A percentile compares a stretch with the other conserved stretches of the same genome.
Evolutionary conservation across 2,329 filamentous ascomycete species (phyloP).

Genomic region (Apiospora rasikravindrae): DNA sequence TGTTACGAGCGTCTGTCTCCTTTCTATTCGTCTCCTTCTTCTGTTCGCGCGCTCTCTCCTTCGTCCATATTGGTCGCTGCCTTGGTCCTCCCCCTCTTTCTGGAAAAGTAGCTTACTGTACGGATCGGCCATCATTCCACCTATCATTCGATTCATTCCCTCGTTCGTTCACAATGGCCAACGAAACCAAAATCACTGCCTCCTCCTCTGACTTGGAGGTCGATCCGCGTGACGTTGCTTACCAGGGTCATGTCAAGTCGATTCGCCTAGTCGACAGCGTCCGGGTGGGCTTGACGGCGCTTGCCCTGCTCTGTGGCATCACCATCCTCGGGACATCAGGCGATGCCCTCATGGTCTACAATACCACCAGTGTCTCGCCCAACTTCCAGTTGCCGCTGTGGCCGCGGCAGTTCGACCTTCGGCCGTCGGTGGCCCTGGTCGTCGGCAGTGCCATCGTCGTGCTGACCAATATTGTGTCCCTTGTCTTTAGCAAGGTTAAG

Average conservation of each 20-base stretch:
- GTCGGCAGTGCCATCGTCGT: constrained; percentile 56
- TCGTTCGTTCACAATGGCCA: constrained; percentile 35
- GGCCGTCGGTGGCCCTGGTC: constrained; percentile 61
- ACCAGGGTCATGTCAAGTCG: constrained; percentile 42
- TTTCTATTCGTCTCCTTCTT: constrained; percentile 20
- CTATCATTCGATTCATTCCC: constrained; percentile 3
- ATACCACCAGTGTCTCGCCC: constrained; percentile 54
- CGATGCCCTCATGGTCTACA: constrained; percentile 60
- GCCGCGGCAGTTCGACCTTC: constrained; percentile 61
- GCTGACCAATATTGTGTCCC: constrained; percentile 51
- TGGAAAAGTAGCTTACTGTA: constrained; percentile 28
- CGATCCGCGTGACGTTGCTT: constrained; percentile 47
- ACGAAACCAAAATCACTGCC: constrained; percentile 45
- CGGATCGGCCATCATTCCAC: constrained; percentile 12
- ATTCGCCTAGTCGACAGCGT: constrained; percentile 49
- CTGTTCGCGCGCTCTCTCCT: constrained; percentile 17
- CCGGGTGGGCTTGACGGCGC: constrained; percentile 52
- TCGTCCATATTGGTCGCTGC: background rate
- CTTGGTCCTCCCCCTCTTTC: constrained; percentile 25
- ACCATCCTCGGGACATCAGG: constrained; percentile 59
- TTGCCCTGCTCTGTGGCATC: constrained; percentile 58
- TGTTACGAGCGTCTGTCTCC: constrained; percentile 21
- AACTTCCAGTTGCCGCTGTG: constrained; percentile 60
- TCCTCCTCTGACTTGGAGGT: constrained; percentile 56
- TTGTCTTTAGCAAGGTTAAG: constrained; percentile 54